A percentile compares a stretch with the other conserved stretches of the same genome.
Conservation (phyloP, 495 filamentous ascomycete species). For the Pyrenula aspistea region DNA sequence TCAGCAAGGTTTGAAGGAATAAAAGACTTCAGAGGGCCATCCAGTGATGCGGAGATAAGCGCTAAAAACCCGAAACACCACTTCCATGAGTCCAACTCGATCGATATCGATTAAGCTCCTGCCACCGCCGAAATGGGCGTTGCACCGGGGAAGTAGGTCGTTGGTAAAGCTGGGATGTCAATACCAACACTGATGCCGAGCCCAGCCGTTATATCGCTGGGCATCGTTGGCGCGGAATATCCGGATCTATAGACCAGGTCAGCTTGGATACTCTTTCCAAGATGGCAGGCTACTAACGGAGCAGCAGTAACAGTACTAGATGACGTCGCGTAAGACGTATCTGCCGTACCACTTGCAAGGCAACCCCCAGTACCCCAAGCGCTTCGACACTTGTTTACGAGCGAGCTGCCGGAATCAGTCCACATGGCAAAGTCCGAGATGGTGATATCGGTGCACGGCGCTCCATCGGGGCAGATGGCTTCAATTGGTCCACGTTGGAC, state of each 20-base stretch:
- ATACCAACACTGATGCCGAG: conserved; percentile 6
- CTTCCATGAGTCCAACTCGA: neutral
- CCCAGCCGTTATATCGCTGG: conserved; percentile 3
- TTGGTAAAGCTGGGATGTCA: conserved; percentile 6
- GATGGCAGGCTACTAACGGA: neutral
- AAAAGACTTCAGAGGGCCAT: no score
- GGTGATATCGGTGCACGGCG: conserved; percentile 40
- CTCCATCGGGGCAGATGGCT: conserved; percentile 29
- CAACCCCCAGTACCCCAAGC: conserved; percentile 8
- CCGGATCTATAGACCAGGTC: conserved; percentile 1
- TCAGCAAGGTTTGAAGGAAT: no score
- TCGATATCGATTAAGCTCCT: neutral
- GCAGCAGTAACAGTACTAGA: conserved; percentile 7
- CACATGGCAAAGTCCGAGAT: conserved; percentile 46
- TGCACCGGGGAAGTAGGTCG: conserved; percentile 5
- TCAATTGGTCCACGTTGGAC: conserved; percentile 35
- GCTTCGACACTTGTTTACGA: conserved; percentile 6
- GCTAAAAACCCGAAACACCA: neutral
- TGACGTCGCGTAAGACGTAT: conserved; percentile 1
- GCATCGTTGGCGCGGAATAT: conserved; percentile 8
- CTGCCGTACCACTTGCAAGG: conserved; percentile 2
- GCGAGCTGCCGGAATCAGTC: conserved; percentile 27
- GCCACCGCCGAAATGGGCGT: neutral
- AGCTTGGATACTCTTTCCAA: neutral
- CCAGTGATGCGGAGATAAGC: no score